Evolutionary conservation across 371 early-diverging fungal species (phyloP), one percentile per base, ranked within the genome.

Genomic region (Mucor plumbeus): DNA sequence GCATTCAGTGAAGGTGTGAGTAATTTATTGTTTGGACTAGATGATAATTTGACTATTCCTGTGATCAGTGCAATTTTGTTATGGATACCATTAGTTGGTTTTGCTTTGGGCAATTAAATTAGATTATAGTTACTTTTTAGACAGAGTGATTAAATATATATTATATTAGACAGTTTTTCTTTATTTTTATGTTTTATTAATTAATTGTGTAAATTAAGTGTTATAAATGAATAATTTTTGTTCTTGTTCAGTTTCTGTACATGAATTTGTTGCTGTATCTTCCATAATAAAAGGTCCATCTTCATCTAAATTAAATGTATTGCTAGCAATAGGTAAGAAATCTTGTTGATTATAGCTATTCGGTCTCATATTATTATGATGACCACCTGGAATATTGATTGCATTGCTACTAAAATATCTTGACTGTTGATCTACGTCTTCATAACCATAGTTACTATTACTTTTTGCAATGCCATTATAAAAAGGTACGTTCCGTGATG

Each of bases 21-120:
- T 33, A 78, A 79, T 41, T 61, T 65, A 11, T 53, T 76, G 14
- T 63, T 61, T 33, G 72, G 72, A 26, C 55, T 81, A 40, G 84
- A 84, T 61, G 84, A 84, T 64, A 84, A 84, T 56, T 66, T 84
- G 40, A 74, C 79, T 17, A 81, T 84, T 19, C 84, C 84, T 31
- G 79, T 80, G 10, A 21, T 82, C 21, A 81, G 80, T 59, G 82
- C 63, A 8, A 26, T 76, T 31, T 65, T 81, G n/a, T 55, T 84
- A 17, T 81, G 82, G 82, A 60, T 79, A 19, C 74, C 77, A 7
- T 53, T 80, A 10, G 73, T 76, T 17, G 50, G 59, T 0, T 48
- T 73, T 8, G 65, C 68, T 8, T 56, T 70, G 26, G 74, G 66
- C 8, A 38, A 67, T 58, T 26, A 3, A 26, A 26, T 26, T 26